A percentile compares a stretch with the other conserved stretches of the same genome.
These are phyloP conservation scores for Fusarium ramigenum DNA, from an alignment of 2,329 filamentous ascomycete genomes.

Conservation along the genomic window DNA sequence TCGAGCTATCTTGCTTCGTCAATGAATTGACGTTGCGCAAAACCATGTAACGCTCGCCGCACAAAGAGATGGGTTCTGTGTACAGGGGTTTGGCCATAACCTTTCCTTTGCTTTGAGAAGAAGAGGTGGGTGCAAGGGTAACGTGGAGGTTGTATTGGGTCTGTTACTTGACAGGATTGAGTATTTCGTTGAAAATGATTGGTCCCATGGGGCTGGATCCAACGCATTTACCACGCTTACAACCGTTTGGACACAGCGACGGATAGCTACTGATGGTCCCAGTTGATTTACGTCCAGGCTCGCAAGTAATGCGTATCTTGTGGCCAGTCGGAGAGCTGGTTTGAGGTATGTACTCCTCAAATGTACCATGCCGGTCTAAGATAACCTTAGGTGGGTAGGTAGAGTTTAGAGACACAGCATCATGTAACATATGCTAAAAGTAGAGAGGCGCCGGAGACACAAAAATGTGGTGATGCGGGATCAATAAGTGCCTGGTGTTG, in stretches of 20 bases:
- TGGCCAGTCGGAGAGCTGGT: slow-evolving; percentile 8
- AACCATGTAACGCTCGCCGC: background rate
- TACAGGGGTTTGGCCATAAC: background rate
- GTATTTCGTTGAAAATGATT: background rate
- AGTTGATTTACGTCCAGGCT: background rate
- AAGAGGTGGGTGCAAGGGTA: background rate
- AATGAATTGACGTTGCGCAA: background rate
- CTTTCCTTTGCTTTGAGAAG: background rate
- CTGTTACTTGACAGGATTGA: background rate
- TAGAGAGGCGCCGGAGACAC: background rate
- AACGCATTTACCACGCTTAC: background rate
- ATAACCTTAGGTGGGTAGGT: background rate
- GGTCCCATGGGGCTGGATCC: slow-evolving; percentile 24
- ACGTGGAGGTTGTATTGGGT: background rate
- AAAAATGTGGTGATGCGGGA: background rate
- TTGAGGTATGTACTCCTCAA: background rate
- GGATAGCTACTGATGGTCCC: slow-evolving; percentile 5
- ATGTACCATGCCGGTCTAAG: background rate
- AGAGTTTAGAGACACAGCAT: background rate
- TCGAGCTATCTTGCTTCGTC: background rate
- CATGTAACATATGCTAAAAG: background rate
- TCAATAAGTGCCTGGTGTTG: slow-evolving; percentile 4
- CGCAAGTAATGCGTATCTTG: background rate
- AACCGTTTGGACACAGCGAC: slow-evolving; percentile 2
- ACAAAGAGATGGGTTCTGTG: background rate